phyloP scores from a whole-genome alignment of 2,329 filamentous ascomycete genomes.

The Stylonectria norvegica region DNA sequence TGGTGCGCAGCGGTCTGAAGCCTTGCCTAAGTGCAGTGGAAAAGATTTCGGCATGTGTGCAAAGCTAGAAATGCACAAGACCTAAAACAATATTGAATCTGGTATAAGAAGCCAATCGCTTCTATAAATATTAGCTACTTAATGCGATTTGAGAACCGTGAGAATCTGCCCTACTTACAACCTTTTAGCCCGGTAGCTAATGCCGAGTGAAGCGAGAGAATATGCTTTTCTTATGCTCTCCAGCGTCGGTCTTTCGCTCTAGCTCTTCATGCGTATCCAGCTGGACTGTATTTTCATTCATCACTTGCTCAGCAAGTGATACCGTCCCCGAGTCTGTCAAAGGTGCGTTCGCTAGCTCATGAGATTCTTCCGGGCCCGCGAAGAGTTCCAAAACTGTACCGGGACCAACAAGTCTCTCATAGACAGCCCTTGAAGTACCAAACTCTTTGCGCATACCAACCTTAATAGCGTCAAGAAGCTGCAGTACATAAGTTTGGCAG shows the following conservation, averaged over 20 bases:
- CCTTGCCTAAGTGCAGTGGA: no score
- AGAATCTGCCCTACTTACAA: no score
- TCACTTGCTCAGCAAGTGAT: slow-evolving; percentile 48
- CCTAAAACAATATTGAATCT: no score
- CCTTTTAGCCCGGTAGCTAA: no score
- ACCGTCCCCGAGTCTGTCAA: slow-evolving; percentile 40
- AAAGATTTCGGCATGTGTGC: no score
- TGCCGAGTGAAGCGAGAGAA: slow-evolving; percentile 12
- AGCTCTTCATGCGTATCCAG: slow-evolving; percentile 40
- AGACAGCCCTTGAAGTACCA: slow-evolving; percentile 51
- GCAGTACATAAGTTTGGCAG: slow-evolving; percentile 55
- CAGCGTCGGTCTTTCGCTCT: slow-evolving; percentile 16
- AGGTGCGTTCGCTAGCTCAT: slow-evolving; percentile 1
- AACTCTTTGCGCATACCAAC: slow-evolving; percentile 49
- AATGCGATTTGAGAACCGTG: no score
- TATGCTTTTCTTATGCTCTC: slow-evolving; percentile 7
- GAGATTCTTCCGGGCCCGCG: slow-evolving; percentile 28
- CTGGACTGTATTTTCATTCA: slow-evolving; percentile 52
- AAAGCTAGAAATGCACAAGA: no score
- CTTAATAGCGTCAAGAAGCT: slow-evolving; percentile 53
- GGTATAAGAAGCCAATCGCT: no score
- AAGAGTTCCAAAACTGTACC: slow-evolving; percentile 53
- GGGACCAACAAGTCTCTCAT: slow-evolving; percentile 46
- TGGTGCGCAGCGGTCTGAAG: no score
- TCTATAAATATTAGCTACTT: no score